Base-by-base conservation (phyloP, 1,139 yeast genomes). In the Suhomyces yuchorum region DNA sequence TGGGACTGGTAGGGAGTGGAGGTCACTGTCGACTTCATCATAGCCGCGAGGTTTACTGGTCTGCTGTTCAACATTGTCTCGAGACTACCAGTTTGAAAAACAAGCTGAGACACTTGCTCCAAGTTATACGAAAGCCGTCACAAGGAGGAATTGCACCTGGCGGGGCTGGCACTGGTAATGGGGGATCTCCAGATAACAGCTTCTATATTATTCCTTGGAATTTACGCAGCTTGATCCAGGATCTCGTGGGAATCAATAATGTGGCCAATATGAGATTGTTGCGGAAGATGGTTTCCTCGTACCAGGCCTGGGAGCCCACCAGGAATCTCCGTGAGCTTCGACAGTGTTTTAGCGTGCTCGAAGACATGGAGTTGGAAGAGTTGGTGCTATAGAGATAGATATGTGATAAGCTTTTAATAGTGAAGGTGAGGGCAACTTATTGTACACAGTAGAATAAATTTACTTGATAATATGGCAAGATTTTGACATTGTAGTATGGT, bases 281-380 rank as follows among this genome's bases (percentile, higher is more conserved):
- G 11, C 50, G 53, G 3, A 66, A 67, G 19, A 58, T 80, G 30
- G 49, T 76, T 14, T 47, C 49, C 5, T 68, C 68, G 35, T 80
- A 62, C 55, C 53, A 58, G 8, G 42, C 51, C 0, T 80, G 84
- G 84, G 68, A 68, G 6, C 77, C 80, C 0, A 57, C 59, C 2
- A 37, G 42, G 41, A 60, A 51, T 8, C 70, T 74, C 73, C 70
- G 68, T 42, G 83, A 78, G 15, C 53, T 78, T 40, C 71, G 70
- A 53, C 69, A 66, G 50, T 65, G 71, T 35, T 63, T 75, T 23
- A 72, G 71, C 40, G 76, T 71, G 3, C 60, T 75, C 22, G 68
- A 63, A 17, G 71, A 68, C 12, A 53, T 68, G 34, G 67, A 62
- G 22, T 37, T 66, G 8, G 73, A 70, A 42, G 80, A 74, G 15